A percentile compares a stretch with the other conserved stretches of the same genome.
These are phyloP conservation scores for Hygrocybe punicea DNA, from an alignment of 768 basidiomycete species.

Conservation along the genomic window DNA sequence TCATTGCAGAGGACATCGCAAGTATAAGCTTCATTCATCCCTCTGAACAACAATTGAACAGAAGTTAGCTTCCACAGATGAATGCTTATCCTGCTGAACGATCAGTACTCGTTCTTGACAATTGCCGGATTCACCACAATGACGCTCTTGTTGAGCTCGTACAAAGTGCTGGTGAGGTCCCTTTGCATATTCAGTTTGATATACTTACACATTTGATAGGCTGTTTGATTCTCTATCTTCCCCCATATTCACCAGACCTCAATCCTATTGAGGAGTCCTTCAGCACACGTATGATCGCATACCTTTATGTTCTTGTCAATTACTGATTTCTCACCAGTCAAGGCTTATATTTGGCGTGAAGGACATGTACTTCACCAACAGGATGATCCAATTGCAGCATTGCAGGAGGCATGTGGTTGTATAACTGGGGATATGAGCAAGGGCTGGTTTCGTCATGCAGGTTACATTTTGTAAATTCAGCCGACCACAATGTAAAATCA, in stretches of 20 bases:
- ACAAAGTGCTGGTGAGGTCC: too few species aligned
- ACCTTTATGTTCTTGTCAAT: background rate
- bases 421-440: conserved; percentile 11
- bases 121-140: conserved; percentile 39
- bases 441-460: conserved; percentile 10
- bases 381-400: conserved; percentile 7
- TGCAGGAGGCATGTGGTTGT: conserved; percentile 14
- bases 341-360: conserved; percentile 23
- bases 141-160: background rate
- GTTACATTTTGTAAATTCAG: conserved; percentile 9
- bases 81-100: conserved; percentile 29
- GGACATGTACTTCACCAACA: conserved; percentile 10
- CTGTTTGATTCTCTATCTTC: conserved; percentile 27
- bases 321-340: conserved; percentile 14
- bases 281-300: conserved; percentile 23
- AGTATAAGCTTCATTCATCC: conserved; percentile 9
- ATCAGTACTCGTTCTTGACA: conserved; percentile 37
- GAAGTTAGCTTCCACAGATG: conserved; percentile 34
- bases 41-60: background rate
- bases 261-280: conserved; percentile 27
- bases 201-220: conserved; percentile 22
- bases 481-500: too few species aligned
- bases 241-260: conserved; percentile 37
- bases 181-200: too few species aligned
- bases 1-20: conserved; percentile 36